Percentiles rank a stretch among this genome's conserved stretches.
Evolutionary conservation across 352 stramenopile species (phyloP).

Genomic region (Phytophthora colocasiae): DNA sequence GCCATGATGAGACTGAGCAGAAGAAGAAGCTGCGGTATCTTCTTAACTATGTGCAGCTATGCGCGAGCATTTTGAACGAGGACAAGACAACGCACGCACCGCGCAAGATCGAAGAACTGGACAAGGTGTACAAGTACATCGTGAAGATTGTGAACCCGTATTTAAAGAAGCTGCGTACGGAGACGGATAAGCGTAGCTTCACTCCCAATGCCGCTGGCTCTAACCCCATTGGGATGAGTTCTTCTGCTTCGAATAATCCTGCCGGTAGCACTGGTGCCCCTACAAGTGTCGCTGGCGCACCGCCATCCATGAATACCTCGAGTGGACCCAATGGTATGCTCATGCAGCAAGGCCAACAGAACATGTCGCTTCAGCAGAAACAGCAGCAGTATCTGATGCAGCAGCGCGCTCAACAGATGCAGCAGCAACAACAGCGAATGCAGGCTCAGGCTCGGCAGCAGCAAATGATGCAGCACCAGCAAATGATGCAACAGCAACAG

Average conservation of each 20-base stretch:
- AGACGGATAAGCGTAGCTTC: conserved; percentile 76
- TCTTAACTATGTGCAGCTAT: conserved; percentile 85
- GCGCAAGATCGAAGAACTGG: conserved; percentile 83
- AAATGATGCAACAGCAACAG: conserved; percentile 47
- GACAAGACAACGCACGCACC: conserved; percentile 74
- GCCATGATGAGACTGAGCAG: conserved; percentile 86
- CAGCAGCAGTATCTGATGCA: conserved; percentile 60
- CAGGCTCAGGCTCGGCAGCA: conserved; percentile 55
- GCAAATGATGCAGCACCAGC: conserved; percentile 56
- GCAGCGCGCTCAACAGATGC: conserved; percentile 59
- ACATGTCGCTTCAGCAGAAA: conserved; percentile 49
- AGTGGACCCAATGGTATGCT: conserved; percentile 35
- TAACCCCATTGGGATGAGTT: conserved; percentile 40
- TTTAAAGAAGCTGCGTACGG: conserved; percentile 84
- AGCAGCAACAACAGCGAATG: conserved; percentile 65
- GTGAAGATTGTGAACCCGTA: conserved; percentile 90
- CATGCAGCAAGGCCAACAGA: conserved; percentile 37
- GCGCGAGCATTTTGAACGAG: conserved; percentile 78
- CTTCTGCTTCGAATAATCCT: conserved; percentile 12
- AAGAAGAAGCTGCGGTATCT: conserved; percentile 89
- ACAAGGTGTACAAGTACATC: conserved; percentile 92
- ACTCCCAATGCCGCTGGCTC: conserved; percentile 19
- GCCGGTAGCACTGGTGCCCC: conserved; percentile 23
- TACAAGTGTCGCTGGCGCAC: conserved; percentile 13
- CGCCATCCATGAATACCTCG: conserved; percentile 19